Evolutionary conservation across 306 rosid genomes (phyloP).

Genomic region (Gillenia trifoliata): DNA sequence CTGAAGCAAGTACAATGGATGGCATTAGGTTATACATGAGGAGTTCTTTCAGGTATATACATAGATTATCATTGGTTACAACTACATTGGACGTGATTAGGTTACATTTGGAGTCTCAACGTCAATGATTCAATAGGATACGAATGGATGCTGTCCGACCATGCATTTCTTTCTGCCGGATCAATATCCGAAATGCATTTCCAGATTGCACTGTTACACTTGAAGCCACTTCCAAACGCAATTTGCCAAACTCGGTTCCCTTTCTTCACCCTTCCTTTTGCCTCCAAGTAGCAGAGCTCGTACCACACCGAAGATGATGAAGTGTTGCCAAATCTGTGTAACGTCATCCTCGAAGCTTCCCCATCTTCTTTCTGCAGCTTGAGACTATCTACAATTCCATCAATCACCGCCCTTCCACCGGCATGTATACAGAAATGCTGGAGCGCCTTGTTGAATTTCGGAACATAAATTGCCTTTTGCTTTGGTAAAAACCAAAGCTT

Average conservation of each 20-base stretch:
- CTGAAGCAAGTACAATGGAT: no score
- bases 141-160: constrained; percentile 61
- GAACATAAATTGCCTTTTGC: constrained; percentile 32
- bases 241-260: constrained; percentile 27
- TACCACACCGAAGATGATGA: constrained; percentile 3
- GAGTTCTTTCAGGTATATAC: no score
- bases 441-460: constrained; percentile 56
- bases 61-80: no score
- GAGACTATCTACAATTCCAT: constrained; percentile 52
- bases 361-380: constrained; percentile 52
- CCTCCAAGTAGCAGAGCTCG: neutral
- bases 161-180: constrained; percentile 42
- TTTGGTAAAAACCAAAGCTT: no score
- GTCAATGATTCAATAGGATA: constrained; percentile 51
- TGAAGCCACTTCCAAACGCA: constrained; percentile 43
- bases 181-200: constrained; percentile 49
- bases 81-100: neutral
- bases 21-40: no score
- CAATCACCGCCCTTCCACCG: constrained; percentile 65
- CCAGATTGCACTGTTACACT: constrained; percentile 69
- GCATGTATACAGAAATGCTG: constrained; percentile 82
- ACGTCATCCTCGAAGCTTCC: constrained; percentile 75
- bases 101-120: constrained; percentile 17
- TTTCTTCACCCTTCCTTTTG: neutral
- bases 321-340: constrained; percentile 35